A percentile compares a stretch with the other conserved stretches of the same genome.
Evolutionary conservation across 352 stramenopile species (phyloP).

Genomic region (Thalassiosira sp.): DNA sequence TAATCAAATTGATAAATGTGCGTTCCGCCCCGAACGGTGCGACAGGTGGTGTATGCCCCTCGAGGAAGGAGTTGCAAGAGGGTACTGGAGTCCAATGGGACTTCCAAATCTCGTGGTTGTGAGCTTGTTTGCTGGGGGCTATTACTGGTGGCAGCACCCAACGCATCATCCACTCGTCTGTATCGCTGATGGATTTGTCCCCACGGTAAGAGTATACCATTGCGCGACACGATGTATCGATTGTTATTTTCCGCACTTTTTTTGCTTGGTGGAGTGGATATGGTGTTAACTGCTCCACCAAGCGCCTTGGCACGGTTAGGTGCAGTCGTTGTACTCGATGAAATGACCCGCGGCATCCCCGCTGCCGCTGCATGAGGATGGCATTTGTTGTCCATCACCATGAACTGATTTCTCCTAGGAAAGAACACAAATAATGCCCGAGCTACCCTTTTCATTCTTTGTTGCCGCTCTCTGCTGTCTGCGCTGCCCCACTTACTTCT

Average conservation of each 20-base stretch:
- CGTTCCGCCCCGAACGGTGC: constrained; percentile 29
- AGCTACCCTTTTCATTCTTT: background rate
- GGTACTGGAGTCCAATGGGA: constrained; percentile 18
- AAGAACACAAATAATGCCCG: background rate
- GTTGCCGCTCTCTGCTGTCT: too few relatives aligned
- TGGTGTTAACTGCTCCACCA: too few relatives aligned
- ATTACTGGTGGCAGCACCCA: background rate
- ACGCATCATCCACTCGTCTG: background rate
- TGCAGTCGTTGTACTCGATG: too few relatives aligned
- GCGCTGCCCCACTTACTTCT: too few relatives aligned
- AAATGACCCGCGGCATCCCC: background rate
- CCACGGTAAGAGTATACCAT: constrained; percentile 30
- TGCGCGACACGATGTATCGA: constrained; percentile 27
- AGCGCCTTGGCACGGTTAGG: too few relatives aligned
- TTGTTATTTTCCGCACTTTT: background rate
- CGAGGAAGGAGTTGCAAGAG: constrained; percentile 36
- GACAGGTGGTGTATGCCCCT: constrained; percentile 49
- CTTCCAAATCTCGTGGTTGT: background rate
- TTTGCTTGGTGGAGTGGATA: background rate
- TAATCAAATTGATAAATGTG: constrained; percentile 55
- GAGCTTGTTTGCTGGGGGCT: background rate
- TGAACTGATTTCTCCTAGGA: background rate
- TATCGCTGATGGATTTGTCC: constrained; percentile 23
- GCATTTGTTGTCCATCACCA: too few relatives aligned
- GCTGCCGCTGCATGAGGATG: background rate